Conservation (phyloP, 495 filamentous ascomycete genomes). For the Pseudoneurospora amorphoporcata region DNA sequence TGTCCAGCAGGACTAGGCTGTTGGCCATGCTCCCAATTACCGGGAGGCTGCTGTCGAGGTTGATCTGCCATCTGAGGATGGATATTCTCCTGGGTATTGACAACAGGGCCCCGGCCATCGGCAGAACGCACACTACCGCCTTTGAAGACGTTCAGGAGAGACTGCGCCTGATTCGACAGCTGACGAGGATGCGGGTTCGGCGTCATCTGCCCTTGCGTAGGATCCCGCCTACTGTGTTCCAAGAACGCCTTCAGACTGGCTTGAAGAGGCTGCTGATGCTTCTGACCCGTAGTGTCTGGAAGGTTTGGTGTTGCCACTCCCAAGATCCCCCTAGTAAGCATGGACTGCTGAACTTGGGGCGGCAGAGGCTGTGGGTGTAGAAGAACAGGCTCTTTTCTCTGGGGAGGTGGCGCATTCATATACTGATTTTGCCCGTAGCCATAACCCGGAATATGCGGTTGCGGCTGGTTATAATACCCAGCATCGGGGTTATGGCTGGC, state of each 20-base stretch:
- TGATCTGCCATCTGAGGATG: constrained; percentile 3
- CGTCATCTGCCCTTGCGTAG: constrained; percentile 32
- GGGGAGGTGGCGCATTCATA: constrained; percentile 15
- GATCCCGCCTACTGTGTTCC: constrained; percentile 3
- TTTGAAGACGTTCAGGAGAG: constrained; percentile 57
- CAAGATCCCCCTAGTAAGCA: constrained; percentile 25
- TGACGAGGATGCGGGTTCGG: constrained; percentile 26
- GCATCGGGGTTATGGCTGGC: constrained; percentile 6
- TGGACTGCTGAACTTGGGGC: constrained; percentile 37
- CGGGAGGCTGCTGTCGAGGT: constrained; percentile 11
- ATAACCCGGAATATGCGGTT: constrained; percentile 9
- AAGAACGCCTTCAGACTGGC: not conserved
- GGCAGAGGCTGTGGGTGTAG: constrained; percentile 45
- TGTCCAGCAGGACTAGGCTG: constrained; percentile 12
- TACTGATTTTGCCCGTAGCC: constrained; percentile 19
- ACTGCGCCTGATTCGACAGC: constrained; percentile 46
- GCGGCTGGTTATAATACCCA: constrained; percentile 8
- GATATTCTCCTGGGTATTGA: constrained; percentile 4
- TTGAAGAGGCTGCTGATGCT: constrained; percentile 18
- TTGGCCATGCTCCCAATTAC: constrained; percentile 8
- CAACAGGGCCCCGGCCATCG: constrained; percentile 7
- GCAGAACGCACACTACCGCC: constrained; percentile 10
- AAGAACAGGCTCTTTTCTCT: constrained; percentile 31
- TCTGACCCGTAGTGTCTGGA: constrained; percentile 21
- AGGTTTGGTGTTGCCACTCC: constrained; percentile 15